Base-by-base conservation (phyloP, 2,329 filamentous ascomycete species). In the Neurospora sp. region DNA sequence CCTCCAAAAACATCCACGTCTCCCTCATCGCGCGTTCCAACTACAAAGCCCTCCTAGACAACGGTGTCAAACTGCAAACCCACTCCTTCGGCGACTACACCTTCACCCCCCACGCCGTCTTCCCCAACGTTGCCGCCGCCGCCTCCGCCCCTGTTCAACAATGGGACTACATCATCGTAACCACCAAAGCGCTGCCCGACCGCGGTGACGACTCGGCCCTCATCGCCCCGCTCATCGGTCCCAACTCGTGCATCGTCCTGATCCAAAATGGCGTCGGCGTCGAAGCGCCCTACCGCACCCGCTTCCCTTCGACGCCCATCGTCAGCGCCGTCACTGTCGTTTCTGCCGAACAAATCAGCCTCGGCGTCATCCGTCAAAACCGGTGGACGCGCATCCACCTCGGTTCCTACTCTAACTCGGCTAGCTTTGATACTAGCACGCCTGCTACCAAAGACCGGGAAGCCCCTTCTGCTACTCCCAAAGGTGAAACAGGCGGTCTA, bases 21-120 rank as follows among this genome's bases (percentile, higher is more conserved):
- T 92, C 90, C 5, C 86, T 92, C 66, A 88, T 92, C 69, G 92
- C 90, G 73, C 87, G 91, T 67, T 92, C 90, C 52, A 93, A 93
- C 81, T 93, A 91, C 82, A 79, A 82, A 33, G 86, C 85, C 40
- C 88, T 93, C 66, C 83, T 84, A 68, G 78, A 81, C 10, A 80
- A 84, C 33, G 91, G 91, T 66, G 90, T 93, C 76, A 80, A 82
- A 38, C 80, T 93, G 42, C 84, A 86, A 68, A 92, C 90, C 4
- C 87, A 85, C 67, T 84, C 86, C 68, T 93, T 91, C 77, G 90
- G 90, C 62, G 82, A 89, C 77, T 91, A 91, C 78, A 84, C 79
- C 28, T 93, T 91, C 81, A 80, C 73, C 43, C 86, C 91, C 3
- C 78, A 88, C 69, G 83, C 85, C 67, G 88, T 87, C n/a, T 92